phyloP scores from a whole-genome alignment of 2,329 filamentous ascomycete genomes.

The Fusarium veterinarium region DNA sequence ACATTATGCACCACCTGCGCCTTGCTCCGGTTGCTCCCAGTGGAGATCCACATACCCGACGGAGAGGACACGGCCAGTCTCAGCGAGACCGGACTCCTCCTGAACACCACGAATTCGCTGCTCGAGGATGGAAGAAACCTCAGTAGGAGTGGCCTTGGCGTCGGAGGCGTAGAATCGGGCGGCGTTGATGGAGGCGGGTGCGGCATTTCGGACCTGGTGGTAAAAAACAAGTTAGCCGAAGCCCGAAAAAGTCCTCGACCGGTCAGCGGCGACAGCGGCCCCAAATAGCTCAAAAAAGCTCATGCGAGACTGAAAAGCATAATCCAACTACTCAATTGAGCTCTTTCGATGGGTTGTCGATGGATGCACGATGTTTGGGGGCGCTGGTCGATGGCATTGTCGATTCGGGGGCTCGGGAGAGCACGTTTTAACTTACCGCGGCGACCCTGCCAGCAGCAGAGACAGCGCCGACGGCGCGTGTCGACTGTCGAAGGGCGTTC shows the following conservation, averaged over 20 bases:
- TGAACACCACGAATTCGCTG: constrained; percentile 98
- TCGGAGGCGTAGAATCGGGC: constrained; percentile 91
- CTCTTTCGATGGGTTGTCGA: constrained; percentile 46
- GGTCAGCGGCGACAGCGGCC: constrained; percentile 42
- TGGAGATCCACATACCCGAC: constrained; percentile 83
- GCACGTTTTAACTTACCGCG: constrained; percentile 78
- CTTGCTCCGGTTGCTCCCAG: constrained; percentile 33
- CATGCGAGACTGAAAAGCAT: constrained; percentile 25
- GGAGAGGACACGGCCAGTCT: constrained; percentile 98
- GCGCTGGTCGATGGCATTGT: constrained; percentile 59
- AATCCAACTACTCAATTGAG: constrained; percentile 52
- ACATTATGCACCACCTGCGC: constrained; percentile 24
- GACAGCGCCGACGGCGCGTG: constrained; percentile 93
- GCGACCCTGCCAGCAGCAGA: constrained; percentile 91
- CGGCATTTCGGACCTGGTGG: constrained; percentile 84
- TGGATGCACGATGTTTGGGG: constrained; percentile 51
- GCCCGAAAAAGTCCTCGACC: constrained; percentile 55
- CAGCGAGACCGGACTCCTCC: constrained; percentile 94
- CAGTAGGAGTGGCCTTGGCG: constrained; percentile 94
- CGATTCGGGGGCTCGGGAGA: constrained; percentile 53
- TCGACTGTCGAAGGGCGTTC: constrained; percentile 97
- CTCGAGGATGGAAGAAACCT: constrained; percentile 99
- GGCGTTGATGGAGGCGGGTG: constrained; percentile 80
- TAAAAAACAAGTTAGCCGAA: constrained; percentile 68
- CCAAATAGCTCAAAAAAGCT: constrained; percentile 52